Evolutionary conservation across 257 asterid species (phyloP), one percentile per base, ranked within the genome.

Genomic region (Petrea volubilis): DNA sequence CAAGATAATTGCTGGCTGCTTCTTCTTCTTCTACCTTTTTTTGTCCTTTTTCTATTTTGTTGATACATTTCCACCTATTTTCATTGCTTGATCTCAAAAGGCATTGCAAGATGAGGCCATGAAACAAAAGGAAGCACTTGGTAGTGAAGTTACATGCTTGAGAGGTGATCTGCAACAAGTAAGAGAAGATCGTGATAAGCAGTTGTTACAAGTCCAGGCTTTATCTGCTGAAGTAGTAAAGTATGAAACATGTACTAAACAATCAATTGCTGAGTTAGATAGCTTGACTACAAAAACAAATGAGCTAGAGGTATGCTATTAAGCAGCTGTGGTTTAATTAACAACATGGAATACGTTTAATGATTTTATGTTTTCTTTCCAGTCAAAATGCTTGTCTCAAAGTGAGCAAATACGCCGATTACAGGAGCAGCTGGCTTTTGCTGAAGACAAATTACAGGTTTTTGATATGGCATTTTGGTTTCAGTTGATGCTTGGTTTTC

Each of bases 101-200:
- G 74, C 80, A 69, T 70, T 82, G 46, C 96, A 88, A 84, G 98
- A 88, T 33, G 97, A 95, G 67, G 83, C 86, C 33, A 64, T 76
- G 67, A 88, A 78, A 73, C 96, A 86, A 83, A 95, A 90, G 75
- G 96, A 95, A 81, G 75, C 82, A 50, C 70, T 95, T 73, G 84
- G 80, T 9, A 82, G 60, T 81, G 98, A 95, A 84, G 91, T 87
- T 58, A 80, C 81, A 73, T 74, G 88, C 71, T 76, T 95, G 78
- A 85, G 96, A 68, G 77, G 74, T 50, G 99, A 95, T 66, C 25
- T 92, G 73, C 96, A 87, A 60, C 93, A 87, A 88, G 87, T 84
- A 62, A 86, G 97, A 73, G 97, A 87, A 41, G 98, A 92, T 43
- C 97, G 96, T 25, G 94, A 90, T 71, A 79, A 84, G n/a, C 93